These are phyloP conservation scores for Cystobasidium sp. DNA, from an alignment of 1,284 basidiomycete species.

Conservation along the genomic window DNA sequence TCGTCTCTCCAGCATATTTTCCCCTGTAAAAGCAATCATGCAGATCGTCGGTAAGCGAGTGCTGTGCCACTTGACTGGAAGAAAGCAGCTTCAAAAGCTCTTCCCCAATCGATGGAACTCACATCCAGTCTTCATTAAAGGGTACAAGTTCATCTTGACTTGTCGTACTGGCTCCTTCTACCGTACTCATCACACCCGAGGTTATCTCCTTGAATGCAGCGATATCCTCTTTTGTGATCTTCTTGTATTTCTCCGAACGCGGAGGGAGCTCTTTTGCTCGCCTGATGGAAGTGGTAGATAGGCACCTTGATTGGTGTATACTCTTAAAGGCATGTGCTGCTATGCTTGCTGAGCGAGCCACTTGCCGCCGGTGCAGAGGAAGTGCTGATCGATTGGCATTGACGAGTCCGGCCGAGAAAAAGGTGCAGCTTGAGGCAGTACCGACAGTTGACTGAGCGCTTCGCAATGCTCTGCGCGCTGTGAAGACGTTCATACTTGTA, in stretches of 20 bases:
- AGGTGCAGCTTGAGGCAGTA: constrained; percentile 3
- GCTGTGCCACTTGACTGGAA: background rate
- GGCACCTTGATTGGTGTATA: constrained; percentile 5
- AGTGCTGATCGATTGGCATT: constrained; percentile 38
- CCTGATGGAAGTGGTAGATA: constrained; percentile 17
- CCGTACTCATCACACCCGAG: constrained; percentile 60
- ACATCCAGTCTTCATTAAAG: constrained; percentile 96
- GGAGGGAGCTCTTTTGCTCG: constrained; percentile 33
- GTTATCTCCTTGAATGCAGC: constrained; percentile 60
- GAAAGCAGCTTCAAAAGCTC: background rate
- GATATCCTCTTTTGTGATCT: constrained; percentile 60
- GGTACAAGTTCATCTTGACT: constrained; percentile 67
- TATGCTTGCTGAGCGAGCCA: background rate
- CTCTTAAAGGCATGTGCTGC: background rate
- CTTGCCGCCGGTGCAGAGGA: constrained; percentile 26
- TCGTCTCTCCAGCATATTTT: constrained; percentile 83
- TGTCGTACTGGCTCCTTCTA: constrained; percentile 47
- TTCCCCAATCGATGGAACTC: background rate
- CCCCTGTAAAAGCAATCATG: constrained; percentile 57
- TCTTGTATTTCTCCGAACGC: constrained; percentile 56
- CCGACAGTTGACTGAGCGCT: constrained; percentile 6
- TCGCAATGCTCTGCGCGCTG: background rate
- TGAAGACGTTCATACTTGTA: too few species aligned
- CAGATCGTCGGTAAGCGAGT: background rate
- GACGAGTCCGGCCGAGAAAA: too few species aligned